A percentile compares a stretch with the other conserved stretches of the same genome.
These are phyloP conservation scores for Citrus mangshanensis DNA, from an alignment of 345 rosid genomes.

Conservation along the genomic window DNA sequence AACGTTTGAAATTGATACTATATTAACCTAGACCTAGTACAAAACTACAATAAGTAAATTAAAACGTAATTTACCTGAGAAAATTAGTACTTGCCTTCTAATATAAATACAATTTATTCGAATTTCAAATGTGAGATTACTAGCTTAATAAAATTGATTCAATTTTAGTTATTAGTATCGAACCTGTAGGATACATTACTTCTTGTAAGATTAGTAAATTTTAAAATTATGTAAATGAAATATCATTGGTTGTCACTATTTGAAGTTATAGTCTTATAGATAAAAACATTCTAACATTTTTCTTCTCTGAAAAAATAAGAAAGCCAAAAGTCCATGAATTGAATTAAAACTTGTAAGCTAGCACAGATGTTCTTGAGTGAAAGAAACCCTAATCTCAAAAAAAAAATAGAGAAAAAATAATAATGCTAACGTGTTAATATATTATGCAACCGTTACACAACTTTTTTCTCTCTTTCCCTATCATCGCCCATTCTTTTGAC, in stretches of 20 bases:
- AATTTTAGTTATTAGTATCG: no score
- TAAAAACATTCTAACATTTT: neutral
- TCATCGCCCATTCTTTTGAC: slow-evolving; percentile 7
- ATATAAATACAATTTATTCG: no score
- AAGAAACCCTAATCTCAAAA: slow-evolving; percentile 45
- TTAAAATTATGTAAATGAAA: no score
- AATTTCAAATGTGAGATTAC: no score
- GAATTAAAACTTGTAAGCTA: neutral
- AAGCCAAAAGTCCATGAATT: neutral
- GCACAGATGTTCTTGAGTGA: slow-evolving; percentile 38
- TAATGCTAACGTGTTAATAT: slow-evolving; percentile 21
- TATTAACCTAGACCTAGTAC: neutral
- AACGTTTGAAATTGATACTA: no score
- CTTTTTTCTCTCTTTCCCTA: neutral
- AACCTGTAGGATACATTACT: fast-evolving
- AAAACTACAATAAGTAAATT: no score
- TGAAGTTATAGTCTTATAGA: neutral
- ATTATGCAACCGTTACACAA: neutral
- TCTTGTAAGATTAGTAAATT: no score
- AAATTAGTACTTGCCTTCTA: no score
- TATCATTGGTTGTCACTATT: neutral
- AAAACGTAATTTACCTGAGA: no score
- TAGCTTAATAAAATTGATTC: no score
- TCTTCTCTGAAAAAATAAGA: neutral
- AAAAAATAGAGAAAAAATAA: neutral